phyloP scores from a whole-genome alignment of 495 filamentous ascomycete genomes.

The Aspergillus bridgeri region DNA sequence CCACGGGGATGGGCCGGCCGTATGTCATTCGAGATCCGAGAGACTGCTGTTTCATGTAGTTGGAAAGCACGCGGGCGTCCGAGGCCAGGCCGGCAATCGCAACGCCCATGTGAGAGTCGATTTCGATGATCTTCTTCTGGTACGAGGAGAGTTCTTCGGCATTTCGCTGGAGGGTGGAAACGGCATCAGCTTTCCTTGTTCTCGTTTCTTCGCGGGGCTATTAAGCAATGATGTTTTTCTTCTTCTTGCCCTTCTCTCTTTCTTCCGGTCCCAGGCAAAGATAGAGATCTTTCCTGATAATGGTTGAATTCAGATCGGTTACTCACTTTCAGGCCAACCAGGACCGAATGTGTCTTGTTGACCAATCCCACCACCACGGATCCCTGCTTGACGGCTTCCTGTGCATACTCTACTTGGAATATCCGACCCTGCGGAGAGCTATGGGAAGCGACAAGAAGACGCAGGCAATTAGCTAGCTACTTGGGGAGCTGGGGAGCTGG shows the following conservation, averaged over 20 bases:
- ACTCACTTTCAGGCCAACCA: slow-evolving; percentile 90
- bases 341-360: slow-evolving; percentile 95
- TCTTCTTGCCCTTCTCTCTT: too few relatives aligned
- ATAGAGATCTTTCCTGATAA: too few relatives aligned
- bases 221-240: too few relatives aligned
- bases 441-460: slow-evolving; percentile 12
- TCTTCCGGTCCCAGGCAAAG: slow-evolving; percentile 16
- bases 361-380: slow-evolving; percentile 95
- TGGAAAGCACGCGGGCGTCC: slow-evolving; percentile 97
- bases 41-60: slow-evolving; percentile 99
- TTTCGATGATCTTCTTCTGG: slow-evolving; percentile 97
- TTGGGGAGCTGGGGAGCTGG: slow-evolving; percentile 11
- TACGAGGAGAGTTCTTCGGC: slow-evolving; percentile 99
- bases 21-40: slow-evolving; percentile 93
- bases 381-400: slow-evolving; percentile 98
- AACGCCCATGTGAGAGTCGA: slow-evolving; percentile 93
- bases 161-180: slow-evolving; percentile 64
- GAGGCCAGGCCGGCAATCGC: slow-evolving; percentile 96
- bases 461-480: slow-evolving; percentile 6
- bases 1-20: slow-evolving; percentile 84
- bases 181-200: not conserved
- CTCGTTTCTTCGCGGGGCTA: not conserved
- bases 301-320: not conserved
- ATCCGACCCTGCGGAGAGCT: slow-evolving; percentile 99
- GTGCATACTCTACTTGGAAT: slow-evolving; percentile 99